phyloP scores from a whole-genome alignment of 805 yeast species.

The Yarrowia sp. region DNA sequence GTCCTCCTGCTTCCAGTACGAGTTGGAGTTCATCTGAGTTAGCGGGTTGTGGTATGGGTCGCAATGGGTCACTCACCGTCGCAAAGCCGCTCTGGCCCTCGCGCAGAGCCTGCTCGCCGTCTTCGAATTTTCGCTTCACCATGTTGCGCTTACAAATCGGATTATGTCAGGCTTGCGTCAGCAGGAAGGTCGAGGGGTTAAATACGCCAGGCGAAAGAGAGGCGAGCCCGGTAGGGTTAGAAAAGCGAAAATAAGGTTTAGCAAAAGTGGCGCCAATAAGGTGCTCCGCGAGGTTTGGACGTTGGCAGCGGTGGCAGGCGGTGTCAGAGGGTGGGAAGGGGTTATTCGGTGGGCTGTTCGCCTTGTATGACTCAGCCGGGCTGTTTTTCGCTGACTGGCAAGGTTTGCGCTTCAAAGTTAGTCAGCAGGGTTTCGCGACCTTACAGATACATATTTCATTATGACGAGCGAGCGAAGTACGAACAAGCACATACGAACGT shows the following conservation, averaged over 20 bases:
- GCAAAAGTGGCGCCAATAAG: no score
- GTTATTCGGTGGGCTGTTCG: no score
- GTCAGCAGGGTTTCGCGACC: no score
- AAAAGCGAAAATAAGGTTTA: neutral
- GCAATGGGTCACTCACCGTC: neutral
- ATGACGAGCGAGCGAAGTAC: no score
- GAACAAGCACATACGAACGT: no score
- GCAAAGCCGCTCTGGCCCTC: constrained; percentile 16
- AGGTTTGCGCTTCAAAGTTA: no score
- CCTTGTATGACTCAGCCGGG: no score
- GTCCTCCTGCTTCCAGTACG: constrained; percentile 18
- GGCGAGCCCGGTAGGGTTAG: constrained; percentile 5
- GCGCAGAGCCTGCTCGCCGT: neutral
- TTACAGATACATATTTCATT: no score
- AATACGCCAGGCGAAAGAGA: neutral
- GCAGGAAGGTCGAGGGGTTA: constrained; percentile 18
- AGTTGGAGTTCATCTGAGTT: constrained; percentile 22
- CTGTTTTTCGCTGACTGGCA: no score
- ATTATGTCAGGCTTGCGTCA: constrained; percentile 26
- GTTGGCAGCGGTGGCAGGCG: no score
- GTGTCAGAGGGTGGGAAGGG: no score
- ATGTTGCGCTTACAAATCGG: constrained; percentile 24
- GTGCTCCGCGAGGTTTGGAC: no score
- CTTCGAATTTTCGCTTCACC: constrained; percentile 14
- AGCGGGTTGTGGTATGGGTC: neutral